Evolutionary conservation across 2,329 filamentous ascomycete genomes (phyloP), one percentile per base, ranked within the genome.

Genomic region (Neopestalotiopsis clavispora): DNA sequence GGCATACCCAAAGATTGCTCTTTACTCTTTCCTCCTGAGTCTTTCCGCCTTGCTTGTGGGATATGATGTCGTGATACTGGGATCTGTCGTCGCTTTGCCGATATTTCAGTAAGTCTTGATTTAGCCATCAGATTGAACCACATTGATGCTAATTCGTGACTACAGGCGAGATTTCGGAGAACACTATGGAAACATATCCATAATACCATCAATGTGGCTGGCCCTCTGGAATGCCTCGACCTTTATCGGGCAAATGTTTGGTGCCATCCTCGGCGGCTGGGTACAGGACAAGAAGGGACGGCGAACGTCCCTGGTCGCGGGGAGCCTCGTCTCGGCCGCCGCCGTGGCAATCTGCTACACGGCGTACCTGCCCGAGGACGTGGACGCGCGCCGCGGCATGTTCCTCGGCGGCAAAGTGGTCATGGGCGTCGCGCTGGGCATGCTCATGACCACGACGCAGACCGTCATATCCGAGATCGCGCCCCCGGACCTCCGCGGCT

Each of bases 391-490:
- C 7, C 62, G 69, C 7, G 62, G 56, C 34, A 72, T 82, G 10
- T 85, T 86, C 72, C 78, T 85, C 4, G 77, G 79, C 1, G 84
- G 81, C 49, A 84, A 85, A 68, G 76, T 83, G n/a, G 73, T 84
- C 20, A 82, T 85, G 67, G 84, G 85, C 9, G 74, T 80, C 61
- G 78, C 82, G 1, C 80, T 85, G 49, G 84, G 85, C 13, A 79
- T 83, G 61, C 77, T 84, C 66, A 82, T 82, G 75, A 77, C 80
- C 49, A 79, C 80, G 7, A 78, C 79, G 4, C 78, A 83, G 68
- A 86, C 84, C 0, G 86, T 86, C 75, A 80, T 86, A 71, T 86
- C 84, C 14, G 85, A 87, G 70, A 82, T 85, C n/a, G 74, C 84
- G 1, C 84, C 85, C 0, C 78, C 81, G 0, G 77, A 75, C 3